These are phyloP conservation scores for Rhizophagus sp. DNA, from an alignment of 192 early-diverging fungal genomes.

Conservation along the genomic window DNA sequence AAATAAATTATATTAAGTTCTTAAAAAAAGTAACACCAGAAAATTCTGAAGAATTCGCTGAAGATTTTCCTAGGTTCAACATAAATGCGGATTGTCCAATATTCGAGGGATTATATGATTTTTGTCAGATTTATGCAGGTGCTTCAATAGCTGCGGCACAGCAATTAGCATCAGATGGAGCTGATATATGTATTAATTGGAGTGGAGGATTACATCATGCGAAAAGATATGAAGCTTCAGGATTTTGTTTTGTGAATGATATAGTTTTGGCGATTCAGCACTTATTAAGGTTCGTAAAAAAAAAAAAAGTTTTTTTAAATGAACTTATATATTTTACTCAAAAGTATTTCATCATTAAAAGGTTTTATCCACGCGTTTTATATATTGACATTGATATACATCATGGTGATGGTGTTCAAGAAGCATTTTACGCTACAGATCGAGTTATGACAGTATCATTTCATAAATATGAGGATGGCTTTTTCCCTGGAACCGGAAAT, in stretches of 20 bases:
- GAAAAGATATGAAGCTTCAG: constrained; percentile 82
- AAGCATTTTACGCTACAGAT: constrained; percentile 90
- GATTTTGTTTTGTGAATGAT: constrained; percentile 99
- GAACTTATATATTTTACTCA: neutral
- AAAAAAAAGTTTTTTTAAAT: no score
- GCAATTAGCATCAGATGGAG: constrained; percentile 74
- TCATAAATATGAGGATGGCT: constrained; percentile 92
- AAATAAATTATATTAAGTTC: constrained; percentile 97
- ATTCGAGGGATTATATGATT: constrained; percentile 97
- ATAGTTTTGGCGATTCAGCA: constrained; percentile 92
- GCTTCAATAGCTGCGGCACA: constrained; percentile 90
- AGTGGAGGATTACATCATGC: constrained; percentile 97
- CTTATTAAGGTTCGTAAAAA: constrained; percentile 60
- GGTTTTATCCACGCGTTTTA: constrained; percentile 78
- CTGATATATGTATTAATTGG: constrained; percentile 98
- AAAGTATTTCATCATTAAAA: constrained; percentile 30
- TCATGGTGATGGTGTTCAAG: constrained; percentile 98
- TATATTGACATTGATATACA: constrained; percentile 98
- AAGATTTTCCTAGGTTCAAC: constrained; percentile 74
- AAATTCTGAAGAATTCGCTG: constrained; percentile 59
- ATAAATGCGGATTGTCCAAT: constrained; percentile 98
- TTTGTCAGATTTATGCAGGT: constrained; percentile 89
- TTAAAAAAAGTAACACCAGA: constrained; percentile 81
- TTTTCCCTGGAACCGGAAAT: constrained; percentile 90
- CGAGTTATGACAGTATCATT: constrained; percentile 95